Base-by-base conservation (phyloP, 1,284 basidiomycete species). In the Cystobasidium slooffiae region DNA sequence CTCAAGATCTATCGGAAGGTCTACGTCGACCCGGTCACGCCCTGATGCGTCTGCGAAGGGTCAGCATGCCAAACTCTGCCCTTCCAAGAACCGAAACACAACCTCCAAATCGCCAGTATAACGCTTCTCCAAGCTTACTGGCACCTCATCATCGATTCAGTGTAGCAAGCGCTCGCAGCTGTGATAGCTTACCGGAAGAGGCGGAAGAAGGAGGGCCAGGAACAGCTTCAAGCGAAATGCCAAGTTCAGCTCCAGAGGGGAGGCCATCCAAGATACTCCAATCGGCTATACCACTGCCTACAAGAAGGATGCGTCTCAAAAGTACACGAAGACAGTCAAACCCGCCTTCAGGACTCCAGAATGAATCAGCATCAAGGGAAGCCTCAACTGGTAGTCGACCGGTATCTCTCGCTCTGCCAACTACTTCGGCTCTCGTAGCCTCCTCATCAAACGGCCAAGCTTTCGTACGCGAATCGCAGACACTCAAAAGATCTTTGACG, bases 151-250 rank as follows among this genome's bases (percentile, higher is more conserved):
- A 76, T 16, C 61, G 78, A 5, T 10, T 74, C 68, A 76, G 72
- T 41, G 49, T 65, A 39, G 75, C 69, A 16, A 78, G 78, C 64
- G 72, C 75, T 4, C 49, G 74, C 6, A 78, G 77, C 65, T 76
- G 75, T 41, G 77, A 74, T 6, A 76, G 75, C 55, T 58, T 79
- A 47, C 72, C 73, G 3, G 78, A 79, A 55, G 77, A 77, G 56
- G 67, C 62, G 4, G 76, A 67, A 64, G 62, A 55, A 47, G 31
- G 31, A 31, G 31, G 31, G 5, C 2, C 31, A 31, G 31, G 31
- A 31, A 31, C 31, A 2, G 12, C 47, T 55, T 24, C 24, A 12
- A 12, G 65, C 3, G 41, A 14, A 6, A 58, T 18, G 7, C 52
- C 62, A 67, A 43, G 37, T 44, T 18, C 52, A 56, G 22, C 64